Conservation (phyloP, 2,329 filamentous ascomycete species). For the Monosporascus ibericus region DNA sequence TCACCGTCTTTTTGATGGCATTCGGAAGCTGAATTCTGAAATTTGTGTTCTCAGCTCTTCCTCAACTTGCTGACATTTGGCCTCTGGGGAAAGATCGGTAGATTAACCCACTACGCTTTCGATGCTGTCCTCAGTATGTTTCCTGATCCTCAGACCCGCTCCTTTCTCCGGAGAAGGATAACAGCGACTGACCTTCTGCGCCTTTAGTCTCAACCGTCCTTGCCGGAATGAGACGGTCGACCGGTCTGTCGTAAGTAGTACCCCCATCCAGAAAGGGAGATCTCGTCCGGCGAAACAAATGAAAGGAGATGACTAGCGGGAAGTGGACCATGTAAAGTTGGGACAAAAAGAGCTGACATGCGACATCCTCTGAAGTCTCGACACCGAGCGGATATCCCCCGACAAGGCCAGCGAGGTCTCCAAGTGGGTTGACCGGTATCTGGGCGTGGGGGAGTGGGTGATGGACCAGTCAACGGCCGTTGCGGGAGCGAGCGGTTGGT, state of each 20-base stretch:
- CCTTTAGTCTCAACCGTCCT: constrained; percentile 83
- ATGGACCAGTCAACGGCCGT: constrained; percentile 97
- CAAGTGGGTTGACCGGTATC: constrained; percentile 88
- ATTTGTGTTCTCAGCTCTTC: constrained; percentile 39
- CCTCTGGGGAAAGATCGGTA: constrained; percentile 76
- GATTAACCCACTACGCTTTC: constrained; percentile 89
- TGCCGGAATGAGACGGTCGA: constrained; percentile 94
- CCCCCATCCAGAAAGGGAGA: neutral
- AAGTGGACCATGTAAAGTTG: neutral
- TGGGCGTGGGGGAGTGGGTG: constrained; percentile 92
- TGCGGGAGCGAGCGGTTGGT: constrained; percentile 81
- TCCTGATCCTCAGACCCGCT: constrained; percentile 2
- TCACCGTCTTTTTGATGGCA: constrained; percentile 4
- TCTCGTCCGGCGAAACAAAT: too few species aligned
- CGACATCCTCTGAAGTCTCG: constrained; percentile 66
- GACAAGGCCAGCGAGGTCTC: constrained; percentile 79
- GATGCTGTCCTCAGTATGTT: constrained; percentile 84
- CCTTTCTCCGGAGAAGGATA: constrained; percentile 7
- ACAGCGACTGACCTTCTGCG: constrained; percentile 13
- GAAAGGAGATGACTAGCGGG: neutral
- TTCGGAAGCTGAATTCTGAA: constrained; percentile 32
- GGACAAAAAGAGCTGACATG: constrained; percentile 33
- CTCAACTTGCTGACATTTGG: constrained; percentile 65
- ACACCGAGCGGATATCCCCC: constrained; percentile 71
- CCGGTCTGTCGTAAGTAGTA: constrained; percentile 85